Evolutionary conservation across 352 stramenopile genomes (phyloP), one percentile per base, ranked within the genome.

Genomic region (Phytophthora sp.): DNA sequence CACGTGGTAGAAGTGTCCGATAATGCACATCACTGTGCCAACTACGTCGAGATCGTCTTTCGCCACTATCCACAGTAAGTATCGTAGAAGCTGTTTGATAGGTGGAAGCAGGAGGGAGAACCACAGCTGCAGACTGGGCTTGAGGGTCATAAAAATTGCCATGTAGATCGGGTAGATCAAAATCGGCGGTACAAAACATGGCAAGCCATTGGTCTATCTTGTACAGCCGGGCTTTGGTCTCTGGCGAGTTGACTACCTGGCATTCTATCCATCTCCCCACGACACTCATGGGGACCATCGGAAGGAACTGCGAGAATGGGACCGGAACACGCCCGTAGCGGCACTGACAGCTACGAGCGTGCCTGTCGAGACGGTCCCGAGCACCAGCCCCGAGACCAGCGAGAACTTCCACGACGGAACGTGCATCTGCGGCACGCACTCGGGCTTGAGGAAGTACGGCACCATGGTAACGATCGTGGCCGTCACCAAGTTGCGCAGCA

Each of bases 1-100:
- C 0, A 72, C 49, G 48, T 82, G 76, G 44, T 78, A 82, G 10
- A 76, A 35, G 34, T 82, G 72, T 0, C 49, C 35, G 24, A 61
- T 56, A 4, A 49, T 62, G 27, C 41, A 51, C 18, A 37, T 65
- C 32, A 51, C 52, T 38, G 53, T 79, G 64, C 50, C 43, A 2
- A 58, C 60, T 1, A 76, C 24, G 56, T 84, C 72, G 5, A 69
- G 28, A 13, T 76, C 44, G 2, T 60, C n/a, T 12, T 52, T 62
- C 10, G 56, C 12, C 1, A 71, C 46, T 4, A 65, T 26, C 37
- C 61, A 68, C 13, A 69, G 43, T 12, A 63, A 37, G 12, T 54
- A 56, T 18, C 49, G 44, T 7, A 77, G 46, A 9, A 63, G 24
- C n/a, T 24, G 46, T 39, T 79, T 79, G 31, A 84, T 39, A 4